Percentiles rank a stretch among this genome's conserved stretches.
phyloP scores from a whole-genome alignment of 1,284 basidiomycete genomes.

The Cryptococcus neoformans region DNA sequence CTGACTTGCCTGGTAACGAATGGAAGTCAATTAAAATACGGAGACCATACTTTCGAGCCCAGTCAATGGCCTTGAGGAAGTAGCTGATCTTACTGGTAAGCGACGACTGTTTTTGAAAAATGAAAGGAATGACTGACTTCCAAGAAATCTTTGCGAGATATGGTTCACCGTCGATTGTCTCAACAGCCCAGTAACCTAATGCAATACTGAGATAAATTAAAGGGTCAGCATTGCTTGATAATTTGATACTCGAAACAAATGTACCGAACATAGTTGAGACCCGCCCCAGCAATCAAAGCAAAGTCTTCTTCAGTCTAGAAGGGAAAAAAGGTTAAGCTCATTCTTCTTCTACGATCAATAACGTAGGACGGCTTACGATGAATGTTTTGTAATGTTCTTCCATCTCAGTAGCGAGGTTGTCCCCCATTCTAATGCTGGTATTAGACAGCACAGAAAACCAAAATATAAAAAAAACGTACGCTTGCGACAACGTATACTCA shows the following conservation, averaged over 20 bases:
- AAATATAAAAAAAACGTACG: conserved; percentile 15
- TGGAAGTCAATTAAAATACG: conserved; percentile 82
- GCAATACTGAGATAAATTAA: conserved; percentile 64
- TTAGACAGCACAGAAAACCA: too few species aligned
- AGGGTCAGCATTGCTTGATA: conserved; percentile 51
- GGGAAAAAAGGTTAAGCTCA: too few species aligned
- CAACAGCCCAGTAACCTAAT: conserved; percentile 83
- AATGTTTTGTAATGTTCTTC: conserved; percentile 79
- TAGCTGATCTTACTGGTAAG: conserved; percentile 40
- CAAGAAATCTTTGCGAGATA: conserved; percentile 70
- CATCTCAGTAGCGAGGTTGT: conserved; percentile 56
- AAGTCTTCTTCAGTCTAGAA: conserved; percentile 73
- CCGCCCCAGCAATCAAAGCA: conserved; percentile 80
- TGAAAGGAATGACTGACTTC: conserved; percentile 53
- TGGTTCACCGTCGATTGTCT: conserved; percentile 70
- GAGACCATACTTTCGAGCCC: conserved; percentile 87
- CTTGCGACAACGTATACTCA: conserved; percentile 65
- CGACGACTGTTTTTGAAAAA: not conserved
- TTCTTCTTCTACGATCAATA: conserved; percentile 1
- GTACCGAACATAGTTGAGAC: conserved; percentile 57
- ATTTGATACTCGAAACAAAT: not conserved
- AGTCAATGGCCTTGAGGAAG: conserved; percentile 69
- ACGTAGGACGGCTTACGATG: conserved; percentile 25
- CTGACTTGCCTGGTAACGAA: conserved; percentile 57
- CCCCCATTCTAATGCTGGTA: conserved; percentile 54